Evolutionary conservation across 2,329 filamentous ascomycete species (phyloP).

Genomic region (Botrytis deweyae): DNA sequence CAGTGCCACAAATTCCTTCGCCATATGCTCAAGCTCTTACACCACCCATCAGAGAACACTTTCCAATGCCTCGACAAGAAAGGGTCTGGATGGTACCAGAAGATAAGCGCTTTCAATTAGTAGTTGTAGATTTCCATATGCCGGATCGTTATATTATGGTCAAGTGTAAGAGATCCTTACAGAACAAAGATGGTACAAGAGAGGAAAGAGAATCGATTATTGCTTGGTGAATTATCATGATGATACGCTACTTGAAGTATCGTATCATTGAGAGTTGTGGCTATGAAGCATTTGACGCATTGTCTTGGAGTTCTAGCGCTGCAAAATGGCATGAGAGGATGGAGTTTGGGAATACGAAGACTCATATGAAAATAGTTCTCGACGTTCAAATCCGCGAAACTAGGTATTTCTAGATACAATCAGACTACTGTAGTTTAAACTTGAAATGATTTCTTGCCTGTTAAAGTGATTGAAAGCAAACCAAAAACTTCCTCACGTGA

Average conservation of each 20-base stretch:
- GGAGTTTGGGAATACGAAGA: not conserved
- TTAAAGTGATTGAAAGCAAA: not conserved
- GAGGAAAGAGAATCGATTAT: constrained; percentile 34
- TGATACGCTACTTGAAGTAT: not conserved
- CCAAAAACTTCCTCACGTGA: not conserved
- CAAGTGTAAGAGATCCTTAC: constrained; percentile 29
- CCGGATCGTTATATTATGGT: constrained; percentile 35
- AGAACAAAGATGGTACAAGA: constrained; percentile 29
- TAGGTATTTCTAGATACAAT: not conserved
- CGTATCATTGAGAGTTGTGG: not conserved
- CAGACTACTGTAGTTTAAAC: not conserved
- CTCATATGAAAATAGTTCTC: not conserved
- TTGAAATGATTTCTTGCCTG: not conserved
- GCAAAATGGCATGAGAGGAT: not conserved
- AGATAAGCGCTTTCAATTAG: constrained; percentile 33
- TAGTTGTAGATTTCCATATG: constrained; percentile 33
- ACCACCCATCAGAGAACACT: not conserved
- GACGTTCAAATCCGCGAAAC: not conserved
- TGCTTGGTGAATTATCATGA: constrained; percentile 31
- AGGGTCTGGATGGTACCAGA: constrained; percentile 31
- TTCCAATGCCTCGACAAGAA: not conserved
- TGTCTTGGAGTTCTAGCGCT: not conserved
- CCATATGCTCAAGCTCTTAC: not conserved
- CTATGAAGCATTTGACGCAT: not conserved
- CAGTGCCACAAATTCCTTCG: constrained; percentile 3